Evolutionary conservation across 1,284 basidiomycete genomes (phyloP), one percentile per base, ranked within the genome.

Genomic region (Sporisorium iseilematis-ciliati): DNA sequence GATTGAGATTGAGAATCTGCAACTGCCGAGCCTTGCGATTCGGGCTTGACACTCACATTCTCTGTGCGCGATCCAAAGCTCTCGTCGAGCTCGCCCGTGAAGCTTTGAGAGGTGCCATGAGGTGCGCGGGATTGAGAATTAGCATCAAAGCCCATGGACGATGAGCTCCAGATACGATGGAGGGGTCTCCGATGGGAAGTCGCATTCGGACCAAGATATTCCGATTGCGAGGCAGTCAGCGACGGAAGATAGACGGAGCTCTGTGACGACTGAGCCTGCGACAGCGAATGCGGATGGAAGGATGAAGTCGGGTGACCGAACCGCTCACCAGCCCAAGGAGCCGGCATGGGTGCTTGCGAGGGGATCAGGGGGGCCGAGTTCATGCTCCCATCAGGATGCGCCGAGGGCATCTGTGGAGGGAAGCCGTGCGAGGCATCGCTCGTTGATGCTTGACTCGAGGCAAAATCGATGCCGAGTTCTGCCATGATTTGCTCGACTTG

Each of bases 401-500:
- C 31, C 35, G 46, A 46, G 2, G 56, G 42, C 5, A 26, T 23
- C 16, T 63, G 57, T 4, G 56, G 38, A 10, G 56, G 40, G 14
- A 50, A 40, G 38, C 7, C 33, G 8, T 49, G 59, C 14, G 66
- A 41, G 23, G 48, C 21, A n/a, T 56, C 57, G 11, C 26, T 43
- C 2, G 53, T 11, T 3, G 54, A 35, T 21, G 29, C 42, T 58
- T 65, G 68, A 35, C 46, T 48, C 7, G 54, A 26, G 1, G 35
- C 12, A 20, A 71, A 46, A 52, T 65, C 58, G 20, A 71, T 49
- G 23, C 68, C 68, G 21, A 71, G 68, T 4, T 61, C 62, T 8
- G 63, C 63, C 54, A 71, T 61, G 55, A 71, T 65, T 29, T 62
- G 68, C 26, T 65, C 63, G 7, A 71, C 55, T 25, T 71, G 63